A percentile compares a stretch with the other conserved stretches of the same genome.
These are phyloP conservation scores for Penicillium cinerascens DNA, from an alignment of 495 filamentous ascomycete genomes.

Conservation along the genomic window DNA sequence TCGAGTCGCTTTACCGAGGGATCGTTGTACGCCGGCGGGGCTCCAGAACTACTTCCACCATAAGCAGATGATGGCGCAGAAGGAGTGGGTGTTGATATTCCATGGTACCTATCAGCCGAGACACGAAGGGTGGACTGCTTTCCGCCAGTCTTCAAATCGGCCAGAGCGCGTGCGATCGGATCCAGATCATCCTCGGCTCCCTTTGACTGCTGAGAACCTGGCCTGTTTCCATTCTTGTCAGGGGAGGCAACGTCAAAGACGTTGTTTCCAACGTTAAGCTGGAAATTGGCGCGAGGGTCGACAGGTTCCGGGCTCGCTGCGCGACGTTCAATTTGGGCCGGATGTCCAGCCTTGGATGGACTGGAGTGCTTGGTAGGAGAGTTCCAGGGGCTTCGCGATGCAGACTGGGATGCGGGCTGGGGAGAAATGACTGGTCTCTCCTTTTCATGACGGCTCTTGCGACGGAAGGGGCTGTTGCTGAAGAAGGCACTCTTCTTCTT, in stretches of 20 bases:
- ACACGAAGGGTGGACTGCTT: conserved; percentile 75
- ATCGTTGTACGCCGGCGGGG: conserved; percentile 80
- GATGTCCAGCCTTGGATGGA: conserved; percentile 28
- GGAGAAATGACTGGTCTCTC: conserved; percentile 46
- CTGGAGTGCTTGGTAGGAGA: conserved; percentile 34
- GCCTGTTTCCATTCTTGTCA: conserved; percentile 46
- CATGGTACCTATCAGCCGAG: conserved; percentile 91
- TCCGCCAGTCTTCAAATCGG: conserved; percentile 82
- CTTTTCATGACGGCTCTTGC: conserved; percentile 86
- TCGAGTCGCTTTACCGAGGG: conserved; percentile 72
- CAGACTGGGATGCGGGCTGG: background rate
- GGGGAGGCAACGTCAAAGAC: conserved; percentile 94
- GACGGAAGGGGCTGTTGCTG: conserved; percentile 88
- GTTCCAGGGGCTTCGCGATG: conserved; percentile 31
- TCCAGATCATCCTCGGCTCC: conserved; percentile 57
- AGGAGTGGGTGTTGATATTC: conserved; percentile 60
- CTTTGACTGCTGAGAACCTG: conserved; percentile 33
- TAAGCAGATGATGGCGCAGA: conserved; percentile 65
- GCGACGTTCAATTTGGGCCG: conserved; percentile 19
- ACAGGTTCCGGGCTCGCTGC: conserved; percentile 80
- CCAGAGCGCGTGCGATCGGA: conserved; percentile 88
- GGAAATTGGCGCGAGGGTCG: conserved; percentile 87
- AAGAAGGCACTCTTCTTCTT: conserved; percentile 95
- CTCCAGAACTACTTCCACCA: conserved; percentile 51
- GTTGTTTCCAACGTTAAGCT: conserved; percentile 94